These are phyloP conservation scores for Trichoderma koningiopsis DNA, from an alignment of 2,329 filamentous ascomycete species.

Conservation along the genomic window DNA sequence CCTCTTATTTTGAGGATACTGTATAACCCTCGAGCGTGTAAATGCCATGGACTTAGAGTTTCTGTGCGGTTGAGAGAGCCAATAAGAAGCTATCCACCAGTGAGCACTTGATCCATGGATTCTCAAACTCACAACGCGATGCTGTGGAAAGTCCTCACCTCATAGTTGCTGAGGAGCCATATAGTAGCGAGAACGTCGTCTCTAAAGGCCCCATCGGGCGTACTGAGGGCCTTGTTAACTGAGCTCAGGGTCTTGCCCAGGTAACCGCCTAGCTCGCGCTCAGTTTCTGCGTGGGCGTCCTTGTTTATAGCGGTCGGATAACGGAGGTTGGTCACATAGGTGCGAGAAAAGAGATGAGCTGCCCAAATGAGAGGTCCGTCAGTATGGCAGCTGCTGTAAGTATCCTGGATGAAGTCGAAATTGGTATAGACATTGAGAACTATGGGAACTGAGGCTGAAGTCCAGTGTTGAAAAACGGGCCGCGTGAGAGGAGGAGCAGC, in stretches of 20 bases:
- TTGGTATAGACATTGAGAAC: conserved; percentile 43
- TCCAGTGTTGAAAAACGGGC: conserved; percentile 43
- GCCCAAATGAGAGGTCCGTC: conserved; percentile 44
- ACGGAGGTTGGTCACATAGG: conserved; percentile 43
- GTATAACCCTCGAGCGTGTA: conserved; percentile 42
- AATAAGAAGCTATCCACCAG: conserved; percentile 40
- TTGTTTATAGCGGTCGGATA: conserved; percentile 37
- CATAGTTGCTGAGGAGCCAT: conserved; percentile 46
- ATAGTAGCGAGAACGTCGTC: conserved; percentile 45
- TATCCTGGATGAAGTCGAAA: conserved; percentile 39
- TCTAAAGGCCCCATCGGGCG: conserved; percentile 35
- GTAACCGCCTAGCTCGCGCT: conserved; percentile 40
- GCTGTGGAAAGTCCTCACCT: conserved; percentile 33
- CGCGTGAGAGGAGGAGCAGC: conserved; percentile 29
- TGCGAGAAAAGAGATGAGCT: conserved; percentile 45
- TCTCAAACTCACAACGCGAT: neutral
- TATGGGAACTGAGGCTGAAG: conserved; percentile 43
- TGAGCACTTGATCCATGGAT: neutral
- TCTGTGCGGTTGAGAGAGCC: conserved; percentile 39
- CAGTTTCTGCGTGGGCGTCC: conserved; percentile 33
- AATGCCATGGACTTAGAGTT: conserved; percentile 40
- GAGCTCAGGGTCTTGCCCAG: conserved; percentile 43
- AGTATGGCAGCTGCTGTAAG: conserved; percentile 32
- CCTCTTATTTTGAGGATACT: conserved; percentile 43
- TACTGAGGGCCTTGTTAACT: conserved; percentile 42